Conservation (phyloP, 768 basidiomycete genomes). For the Boletus rubescentipes region DNA sequence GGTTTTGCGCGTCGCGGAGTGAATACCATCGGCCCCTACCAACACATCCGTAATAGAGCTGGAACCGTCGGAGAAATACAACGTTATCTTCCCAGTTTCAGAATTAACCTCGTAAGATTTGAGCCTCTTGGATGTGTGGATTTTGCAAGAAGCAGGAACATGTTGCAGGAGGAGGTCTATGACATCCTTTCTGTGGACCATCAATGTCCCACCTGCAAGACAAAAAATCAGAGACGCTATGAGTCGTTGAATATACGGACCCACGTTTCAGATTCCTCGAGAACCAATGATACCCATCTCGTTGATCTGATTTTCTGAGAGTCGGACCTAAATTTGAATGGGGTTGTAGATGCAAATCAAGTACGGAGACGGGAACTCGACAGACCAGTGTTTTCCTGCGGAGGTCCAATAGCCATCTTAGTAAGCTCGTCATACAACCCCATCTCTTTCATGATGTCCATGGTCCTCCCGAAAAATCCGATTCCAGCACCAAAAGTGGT, state of each 20-base stretch:
- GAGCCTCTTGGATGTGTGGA: constrained; percentile 39
- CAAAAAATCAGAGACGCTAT: background rate
- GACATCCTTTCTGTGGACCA: constrained; percentile 40
- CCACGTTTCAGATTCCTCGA: constrained; percentile 26
- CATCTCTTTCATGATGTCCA: constrained; percentile 39
- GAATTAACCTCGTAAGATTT: constrained; percentile 27
- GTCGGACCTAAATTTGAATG: constrained; percentile 16
- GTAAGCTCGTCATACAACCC: constrained; percentile 38
- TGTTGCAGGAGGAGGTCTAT: constrained; percentile 34
- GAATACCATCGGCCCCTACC: constrained; percentile 45
- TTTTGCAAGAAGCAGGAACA: constrained; percentile 25
- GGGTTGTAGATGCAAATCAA: background rate
- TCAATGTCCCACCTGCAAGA: constrained; percentile 27
- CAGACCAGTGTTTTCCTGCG: constrained; percentile 23
- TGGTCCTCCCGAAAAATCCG: constrained; percentile 46
- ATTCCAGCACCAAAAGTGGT: constrained; percentile 47
- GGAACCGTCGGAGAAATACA: constrained; percentile 41
- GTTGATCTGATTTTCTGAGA: constrained; percentile 36
- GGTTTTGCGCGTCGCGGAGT: constrained; percentile 32
- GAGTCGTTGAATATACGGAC: background rate
- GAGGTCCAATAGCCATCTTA: constrained; percentile 13
- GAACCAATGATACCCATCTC: constrained; percentile 30
- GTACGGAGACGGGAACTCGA: background rate
- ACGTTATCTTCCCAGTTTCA: constrained; percentile 20
- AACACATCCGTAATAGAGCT: constrained; percentile 39